A percentile compares a stretch with the other conserved stretches of the same genome.
These are phyloP conservation scores for Spergularia azorica DNA, from an alignment of 179 eudicot genomes.

Conservation along the genomic window DNA sequence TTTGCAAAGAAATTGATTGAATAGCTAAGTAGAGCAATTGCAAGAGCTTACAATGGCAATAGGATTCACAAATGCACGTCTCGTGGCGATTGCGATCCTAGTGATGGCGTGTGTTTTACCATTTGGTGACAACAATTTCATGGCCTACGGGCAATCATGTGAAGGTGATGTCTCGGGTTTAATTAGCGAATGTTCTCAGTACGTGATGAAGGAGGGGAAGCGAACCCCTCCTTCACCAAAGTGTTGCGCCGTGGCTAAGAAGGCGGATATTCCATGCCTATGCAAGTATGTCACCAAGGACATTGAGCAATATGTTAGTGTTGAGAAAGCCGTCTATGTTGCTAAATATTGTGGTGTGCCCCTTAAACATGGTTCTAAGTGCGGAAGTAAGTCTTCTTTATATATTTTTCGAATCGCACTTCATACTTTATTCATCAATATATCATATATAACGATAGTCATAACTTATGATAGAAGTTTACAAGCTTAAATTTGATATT, in stretches of 20 bases:
- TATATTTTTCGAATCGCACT: background rate
- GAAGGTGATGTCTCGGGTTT: slow-evolving; percentile 29
- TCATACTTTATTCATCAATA: background rate
- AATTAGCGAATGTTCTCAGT: slow-evolving; percentile 33
- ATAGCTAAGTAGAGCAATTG: background rate
- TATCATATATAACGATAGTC: too few species aligned
- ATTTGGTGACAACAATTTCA: background rate
- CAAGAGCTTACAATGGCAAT: slow-evolving; percentile 9
- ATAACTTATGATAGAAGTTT: too few species aligned
- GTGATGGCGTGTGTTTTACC: slow-evolving; percentile 1
- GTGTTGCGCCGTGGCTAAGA: slow-evolving; percentile 32
- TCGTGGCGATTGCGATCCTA: slow-evolving; percentile 8
- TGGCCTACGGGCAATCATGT: slow-evolving; percentile 31
- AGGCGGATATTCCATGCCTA: slow-evolving; percentile 34
- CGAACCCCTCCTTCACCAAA: slow-evolving; percentile 28
- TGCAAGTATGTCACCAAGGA: slow-evolving; percentile 40
- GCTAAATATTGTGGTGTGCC: slow-evolving; percentile 38
- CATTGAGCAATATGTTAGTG: slow-evolving; percentile 31
- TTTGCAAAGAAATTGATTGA: background rate
- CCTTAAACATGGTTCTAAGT: slow-evolving; percentile 36
- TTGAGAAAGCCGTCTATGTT: slow-evolving; percentile 36
- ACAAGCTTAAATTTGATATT: too few species aligned
- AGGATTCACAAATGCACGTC: slow-evolving; percentile 12
- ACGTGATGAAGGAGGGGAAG: slow-evolving; percentile 32
- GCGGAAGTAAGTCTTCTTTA: slow-evolving; percentile 38